Base-by-base conservation (phyloP, 1,284 basidiomycete species). In the Tremellales sp. region DNA sequence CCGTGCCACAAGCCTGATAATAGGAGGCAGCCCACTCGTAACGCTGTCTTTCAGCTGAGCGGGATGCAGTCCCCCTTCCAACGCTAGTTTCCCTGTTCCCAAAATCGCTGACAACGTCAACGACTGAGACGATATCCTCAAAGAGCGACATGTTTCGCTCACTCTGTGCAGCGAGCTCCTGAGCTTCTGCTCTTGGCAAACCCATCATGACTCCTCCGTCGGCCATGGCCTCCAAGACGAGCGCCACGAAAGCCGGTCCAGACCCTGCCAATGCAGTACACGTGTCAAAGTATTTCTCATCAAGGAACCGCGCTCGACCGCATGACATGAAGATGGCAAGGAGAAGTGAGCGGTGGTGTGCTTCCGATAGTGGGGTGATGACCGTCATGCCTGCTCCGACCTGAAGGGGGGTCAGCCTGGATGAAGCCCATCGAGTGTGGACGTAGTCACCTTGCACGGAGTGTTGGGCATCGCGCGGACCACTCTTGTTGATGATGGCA, bases 201-300 rank as follows among this genome's bases (percentile, higher is more conserved):
- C 96, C 96, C 96, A 98, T 98, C 96, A 99, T 98, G 39, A 98
- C 96, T 26, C 91, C 96, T 27, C 96, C 96, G 73, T 98, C 96
- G 2, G 91, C 87, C 92, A 99, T 97, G 0, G 96, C 94, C 74
- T 99, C 96, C 53, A 99, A 79, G 64, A 98, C 93, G 42, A 98
- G 85, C 59, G 90, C 92, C 1, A 90, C 91, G 73, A 99, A 98
- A 0, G 96, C 96, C 26, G 96, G 96, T 0, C 96, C 96, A 8
- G 89, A 91, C 2, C 93, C 96, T 15, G 89, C 92, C 3, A 99
- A 79, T 8, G 96, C 96, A 0, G 96, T 99, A 68, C 90, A 96
- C 3, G 93, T 94, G 75, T 99, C 94, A 67, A 99, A 98, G 75
- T 97, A 86, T 73, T 93, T 94, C 72, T 97, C 92, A 48, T 96